Percentiles rank a stretch among this genome's conserved stretches.
These are phyloP conservation scores for Guadua angustifolia DNA, from an alignment of 176 grass and related monocot genomes.

Conservation along the genomic window DNA sequence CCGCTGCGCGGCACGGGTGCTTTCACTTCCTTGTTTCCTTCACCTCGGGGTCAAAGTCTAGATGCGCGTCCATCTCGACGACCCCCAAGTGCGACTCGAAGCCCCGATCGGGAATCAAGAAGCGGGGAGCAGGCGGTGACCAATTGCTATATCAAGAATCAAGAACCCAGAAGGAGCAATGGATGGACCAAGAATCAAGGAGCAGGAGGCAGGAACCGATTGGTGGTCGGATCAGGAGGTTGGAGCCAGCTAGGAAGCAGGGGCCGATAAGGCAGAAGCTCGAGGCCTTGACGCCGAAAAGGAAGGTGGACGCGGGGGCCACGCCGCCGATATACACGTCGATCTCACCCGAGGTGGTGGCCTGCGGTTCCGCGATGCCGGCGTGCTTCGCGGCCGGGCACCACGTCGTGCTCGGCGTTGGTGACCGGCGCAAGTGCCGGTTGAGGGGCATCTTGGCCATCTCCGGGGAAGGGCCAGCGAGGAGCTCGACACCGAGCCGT, in stretches of 20 bases:
- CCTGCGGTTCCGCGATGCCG: slow-evolving; percentile 60
- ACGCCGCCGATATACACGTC: slow-evolving; percentile 78
- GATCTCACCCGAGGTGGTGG: slow-evolving; percentile 81
- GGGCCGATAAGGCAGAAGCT: slow-evolving; percentile 1
- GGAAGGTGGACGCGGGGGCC: slow-evolving; percentile 38
- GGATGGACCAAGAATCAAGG: neutral
- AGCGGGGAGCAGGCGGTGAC: neutral
- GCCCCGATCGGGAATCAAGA: neutral
- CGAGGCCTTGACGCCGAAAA: slow-evolving; percentile 62
- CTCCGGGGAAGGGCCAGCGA: slow-evolving; percentile 41
- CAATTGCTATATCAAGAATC: slow-evolving; percentile 42
- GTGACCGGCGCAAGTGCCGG: slow-evolving; percentile 79
- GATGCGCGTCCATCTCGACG: slow-evolving; percentile 34
- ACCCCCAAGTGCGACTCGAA: slow-evolving; percentile 26
- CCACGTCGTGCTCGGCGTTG: slow-evolving; percentile 69
- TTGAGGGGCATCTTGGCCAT: slow-evolving; percentile 77
- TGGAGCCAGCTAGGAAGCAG: slow-evolving; percentile 33
- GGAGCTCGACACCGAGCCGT: slow-evolving; percentile 38
- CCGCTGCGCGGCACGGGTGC: slow-evolving; percentile 43
- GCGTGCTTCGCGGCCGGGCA: slow-evolving; percentile 77
- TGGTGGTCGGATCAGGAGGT: slow-evolving; percentile 38
- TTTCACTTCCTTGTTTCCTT: slow-evolving; percentile 67
- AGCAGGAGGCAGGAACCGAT: slow-evolving; percentile 1
- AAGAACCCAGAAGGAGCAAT: neutral
- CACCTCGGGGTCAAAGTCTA: slow-evolving; percentile 35